Percentiles rank a stretch among this genome's conserved stretches.
Evolutionary conservation across 768 basidiomycete species (phyloP).

Genomic region (Suillus luteus): DNA sequence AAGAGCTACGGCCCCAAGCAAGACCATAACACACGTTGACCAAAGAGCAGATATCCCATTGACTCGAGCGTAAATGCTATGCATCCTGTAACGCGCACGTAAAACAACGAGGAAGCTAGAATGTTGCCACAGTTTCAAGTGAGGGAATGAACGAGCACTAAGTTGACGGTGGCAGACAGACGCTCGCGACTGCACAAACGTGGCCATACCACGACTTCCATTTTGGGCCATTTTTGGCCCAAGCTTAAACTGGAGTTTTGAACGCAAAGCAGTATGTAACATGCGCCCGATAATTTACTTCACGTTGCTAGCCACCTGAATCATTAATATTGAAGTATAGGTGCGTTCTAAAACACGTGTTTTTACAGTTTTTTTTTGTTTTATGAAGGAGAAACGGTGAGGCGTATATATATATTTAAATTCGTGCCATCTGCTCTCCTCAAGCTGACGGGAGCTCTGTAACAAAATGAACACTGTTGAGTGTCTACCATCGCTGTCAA

Average conservation of each 20-base stretch:
- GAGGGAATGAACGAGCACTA: background rate
- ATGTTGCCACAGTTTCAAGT: background rate
- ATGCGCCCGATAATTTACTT: background rate
- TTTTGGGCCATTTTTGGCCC: background rate
- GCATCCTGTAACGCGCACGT: slow-evolving; percentile 46
- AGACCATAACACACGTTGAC: slow-evolving; percentile 72
- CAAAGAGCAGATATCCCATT: slow-evolving; percentile 76
- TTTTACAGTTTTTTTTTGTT: background rate
- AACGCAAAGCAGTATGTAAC: background rate
- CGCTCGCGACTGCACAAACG: background rate
- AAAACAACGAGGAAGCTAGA: background rate
- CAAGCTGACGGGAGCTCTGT: background rate
- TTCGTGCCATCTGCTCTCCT: background rate
- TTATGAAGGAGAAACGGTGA: background rate
- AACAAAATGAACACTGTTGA: background rate
- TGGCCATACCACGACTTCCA: slow-evolving; percentile 2
- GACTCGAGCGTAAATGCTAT: slow-evolving; percentile 66
- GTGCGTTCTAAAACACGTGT: background rate
- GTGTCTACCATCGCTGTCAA: background rate
- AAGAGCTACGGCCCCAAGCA: slow-evolving; percentile 70
- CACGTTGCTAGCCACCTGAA: background rate
- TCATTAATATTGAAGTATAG: background rate
- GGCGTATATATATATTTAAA: background rate
- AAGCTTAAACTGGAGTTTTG: background rate
- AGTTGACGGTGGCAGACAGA: background rate